phyloP scores from a whole-genome alignment of 208 protist species.

The Sergeia podlipaevii region DNA sequence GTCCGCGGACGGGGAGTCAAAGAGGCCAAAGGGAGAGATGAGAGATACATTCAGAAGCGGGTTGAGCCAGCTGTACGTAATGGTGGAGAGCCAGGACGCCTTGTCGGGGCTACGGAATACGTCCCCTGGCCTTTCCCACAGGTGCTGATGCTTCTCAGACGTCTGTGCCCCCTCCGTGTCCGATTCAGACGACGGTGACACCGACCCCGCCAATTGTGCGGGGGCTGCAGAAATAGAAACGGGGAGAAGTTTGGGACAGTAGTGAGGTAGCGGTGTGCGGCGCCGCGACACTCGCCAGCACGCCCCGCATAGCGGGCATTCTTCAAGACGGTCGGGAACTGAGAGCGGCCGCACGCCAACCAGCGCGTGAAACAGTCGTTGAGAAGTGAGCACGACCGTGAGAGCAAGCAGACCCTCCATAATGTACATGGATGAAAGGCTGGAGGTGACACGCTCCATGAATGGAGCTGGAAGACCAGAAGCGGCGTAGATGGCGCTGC shows the following conservation, averaged over 20 bases:
- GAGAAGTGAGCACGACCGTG: constrained; percentile 35
- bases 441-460: too few species aligned
- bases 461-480: too few species aligned
- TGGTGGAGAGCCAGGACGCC: constrained; percentile 18
- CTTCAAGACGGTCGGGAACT: constrained; percentile 51
- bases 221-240: not conserved
- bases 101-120: constrained; percentile 48
- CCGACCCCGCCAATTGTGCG: not conserved
- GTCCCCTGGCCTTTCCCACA: constrained; percentile 18
- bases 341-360: constrained; percentile 53
- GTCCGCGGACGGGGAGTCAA: constrained; percentile 25
- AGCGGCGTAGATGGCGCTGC: too few species aligned
- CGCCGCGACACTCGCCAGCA: constrained; percentile 30
- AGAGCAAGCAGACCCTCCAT: constrained; percentile 35
- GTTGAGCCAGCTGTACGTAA: constrained; percentile 71
- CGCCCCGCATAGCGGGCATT: constrained; percentile 56
- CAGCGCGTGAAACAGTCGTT: constrained; percentile 61
- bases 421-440: too few species aligned
- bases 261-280: constrained; percentile 10
- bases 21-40: constrained; percentile 38
- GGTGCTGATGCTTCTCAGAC: not conserved
- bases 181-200: not conserved
- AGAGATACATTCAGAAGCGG: constrained; percentile 55
- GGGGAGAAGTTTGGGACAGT: constrained; percentile 7
- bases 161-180: not conserved